These are phyloP conservation scores for Coffea eugenioides DNA, from an alignment of 257 asterid species.

Conservation along the genomic window DNA sequence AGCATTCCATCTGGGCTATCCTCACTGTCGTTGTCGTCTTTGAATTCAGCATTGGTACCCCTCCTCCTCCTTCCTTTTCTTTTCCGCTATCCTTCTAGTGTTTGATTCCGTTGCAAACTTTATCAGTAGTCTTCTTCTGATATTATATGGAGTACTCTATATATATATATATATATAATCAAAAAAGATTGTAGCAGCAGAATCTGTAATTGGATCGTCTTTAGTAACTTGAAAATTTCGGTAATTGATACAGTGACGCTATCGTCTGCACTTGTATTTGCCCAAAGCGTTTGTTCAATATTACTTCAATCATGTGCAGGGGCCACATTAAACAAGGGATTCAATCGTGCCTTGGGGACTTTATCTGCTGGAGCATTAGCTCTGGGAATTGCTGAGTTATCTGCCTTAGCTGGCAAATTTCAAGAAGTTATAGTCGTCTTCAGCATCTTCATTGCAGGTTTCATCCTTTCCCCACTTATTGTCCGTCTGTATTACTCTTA, in stretches of 20 bases:
- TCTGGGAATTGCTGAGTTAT: constrained; percentile 41
- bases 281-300: no score
- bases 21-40: constrained; percentile 82
- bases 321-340: constrained; percentile 50
- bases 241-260: no score
- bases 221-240: no score
- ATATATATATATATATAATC: no score
- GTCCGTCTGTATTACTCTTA: not conserved
- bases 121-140: no score
- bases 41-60: constrained; percentile 84
- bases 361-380: constrained; percentile 49
- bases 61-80: not conserved
- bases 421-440: constrained; percentile 65
- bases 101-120: no score
- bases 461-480: not conserved
- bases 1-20: constrained; percentile 45
- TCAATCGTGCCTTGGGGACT: constrained; percentile 50
- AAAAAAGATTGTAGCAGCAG: no score
- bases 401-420: constrained; percentile 40
- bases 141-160: no score
- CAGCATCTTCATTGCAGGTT: constrained; percentile 80
- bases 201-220: no score
- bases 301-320: constrained; percentile 18
- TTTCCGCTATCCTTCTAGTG: no score
- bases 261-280: not conserved